phyloP scores from a whole-genome alignment of 2,329 filamentous ascomycete genomes.

The Hypoxylon sp. region DNA sequence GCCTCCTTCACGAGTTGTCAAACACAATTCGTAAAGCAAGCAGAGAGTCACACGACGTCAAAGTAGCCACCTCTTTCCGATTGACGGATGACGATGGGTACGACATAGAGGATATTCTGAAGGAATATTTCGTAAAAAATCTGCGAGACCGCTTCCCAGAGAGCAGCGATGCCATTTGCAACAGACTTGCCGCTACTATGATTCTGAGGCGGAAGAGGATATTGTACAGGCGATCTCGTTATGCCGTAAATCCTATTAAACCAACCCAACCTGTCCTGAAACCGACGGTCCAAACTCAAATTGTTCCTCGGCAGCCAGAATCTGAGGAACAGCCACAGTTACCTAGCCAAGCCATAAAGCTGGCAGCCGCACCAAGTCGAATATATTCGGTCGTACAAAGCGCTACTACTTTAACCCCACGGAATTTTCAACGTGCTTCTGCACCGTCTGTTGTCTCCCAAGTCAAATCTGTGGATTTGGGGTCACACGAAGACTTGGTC shows the following conservation, averaged over 20 bases:
- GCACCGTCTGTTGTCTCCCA: conserved; percentile 19
- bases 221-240: conserved; percentile 17
- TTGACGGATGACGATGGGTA: conserved; percentile 25
- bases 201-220: conserved; percentile 23
- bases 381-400: conserved; percentile 21
- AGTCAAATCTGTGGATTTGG: conserved; percentile 12
- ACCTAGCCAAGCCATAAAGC: conserved; percentile 2
- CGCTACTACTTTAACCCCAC: conserved; percentile 19
- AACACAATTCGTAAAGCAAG: conserved; percentile 34
- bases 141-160: conserved; percentile 20
- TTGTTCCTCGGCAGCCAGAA: not conserved
- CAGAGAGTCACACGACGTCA: conserved; percentile 23
- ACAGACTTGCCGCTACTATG: conserved; percentile 24
- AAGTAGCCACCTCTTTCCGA: conserved; percentile 13
- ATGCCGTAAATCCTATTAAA: conserved; percentile 10
- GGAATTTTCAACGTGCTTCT: conserved; percentile 19
- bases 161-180: conserved; percentile 9
- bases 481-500: conserved; percentile 5
- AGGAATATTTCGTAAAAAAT: conserved; percentile 1
- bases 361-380: conserved; percentile 4
- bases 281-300: not conserved
- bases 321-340: not conserved
- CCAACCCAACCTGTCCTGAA: not conserved
- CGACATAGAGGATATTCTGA: conserved; percentile 15
- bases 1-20: conserved; percentile 29